Evolutionary conservation across 306 rosid genomes (phyloP), one percentile per base, ranked within the genome.

Genomic region (Datisca glomerata): DNA sequence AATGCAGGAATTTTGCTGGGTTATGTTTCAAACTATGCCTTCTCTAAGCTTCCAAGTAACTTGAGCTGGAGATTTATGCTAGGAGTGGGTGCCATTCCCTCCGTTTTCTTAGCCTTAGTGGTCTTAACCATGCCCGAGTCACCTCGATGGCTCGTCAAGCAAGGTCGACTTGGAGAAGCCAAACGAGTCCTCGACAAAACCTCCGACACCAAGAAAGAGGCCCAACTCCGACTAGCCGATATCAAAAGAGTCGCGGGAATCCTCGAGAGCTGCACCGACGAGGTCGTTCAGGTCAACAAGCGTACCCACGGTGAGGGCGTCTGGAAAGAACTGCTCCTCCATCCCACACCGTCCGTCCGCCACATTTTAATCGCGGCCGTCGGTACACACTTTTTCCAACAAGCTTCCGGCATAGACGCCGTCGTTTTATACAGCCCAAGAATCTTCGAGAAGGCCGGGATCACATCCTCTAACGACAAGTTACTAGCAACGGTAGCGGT

Each of bases 1-100:
- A 81, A 78, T 9, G 21, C 27, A 0, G 93, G 87, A 9, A 52
- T 81, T 24, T 15, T 81, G 8, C 50, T 74, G 0, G 84, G 93
- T 4, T 78, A 81, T 34, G 61, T 81, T 9, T 63, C 83, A 0
- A 69, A 69, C 47, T 78, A 31, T 11, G 87, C 63, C 24, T 81
- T 74, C 49, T 78, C 93, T 0, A 66, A 69, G 48, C 19, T 74
- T 7, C 17, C 71, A 0, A 47, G 50, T 0, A 3, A 31, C 7
- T 0, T 78, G 20, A 72, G 84, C 0, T 81, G 94, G 94, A 52
- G 94, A 3, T 41, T 66, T 40, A 81, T 78, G 94, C 81, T 81
- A 1, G 81, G 87, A 33, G 21, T 67, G 0, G 81, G 84, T 0
- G 79, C 65, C 3, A 0, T 81, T 32, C 94, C 84, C 1, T 60